A percentile compares a stretch with the other conserved stretches of the same genome.
phyloP scores from a whole-genome alignment of 139 green algal genomes.

The Ettlia oleoabundans region DNA sequence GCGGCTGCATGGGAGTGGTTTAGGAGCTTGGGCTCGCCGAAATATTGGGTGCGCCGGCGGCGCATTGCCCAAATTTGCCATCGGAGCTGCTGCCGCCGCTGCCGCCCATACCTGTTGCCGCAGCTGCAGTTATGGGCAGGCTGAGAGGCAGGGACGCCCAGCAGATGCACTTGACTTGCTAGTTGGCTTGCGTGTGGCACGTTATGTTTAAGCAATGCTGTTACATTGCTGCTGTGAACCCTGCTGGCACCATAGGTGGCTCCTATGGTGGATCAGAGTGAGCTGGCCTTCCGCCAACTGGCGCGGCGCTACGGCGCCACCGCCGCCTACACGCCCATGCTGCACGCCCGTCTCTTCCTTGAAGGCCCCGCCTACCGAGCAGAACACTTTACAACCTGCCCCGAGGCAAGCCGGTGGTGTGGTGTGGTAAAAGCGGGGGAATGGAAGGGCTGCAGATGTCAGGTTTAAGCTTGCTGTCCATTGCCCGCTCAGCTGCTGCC shows the following conservation, averaged over 20 bases:
- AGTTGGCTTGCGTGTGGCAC: too few species aligned
- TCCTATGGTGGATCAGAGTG: slow-evolving; percentile 98
- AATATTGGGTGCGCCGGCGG: slow-evolving; percentile 64
- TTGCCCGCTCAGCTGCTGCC: too few species aligned
- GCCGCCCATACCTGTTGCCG: background rate
- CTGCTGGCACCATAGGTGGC: slow-evolving; percentile 55
- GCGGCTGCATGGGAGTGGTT: slow-evolving; percentile 81
- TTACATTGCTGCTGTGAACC: too few species aligned
- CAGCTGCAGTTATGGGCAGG: background rate
- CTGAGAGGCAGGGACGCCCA: too few species aligned
- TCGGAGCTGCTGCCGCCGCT: background rate
- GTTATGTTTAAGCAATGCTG: too few species aligned
- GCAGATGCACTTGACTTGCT: too few species aligned
- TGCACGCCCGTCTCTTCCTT: slow-evolving; percentile 91
- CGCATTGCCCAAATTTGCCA: too few species aligned
- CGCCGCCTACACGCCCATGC: slow-evolving; percentile 97
- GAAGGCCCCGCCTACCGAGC: slow-evolving; percentile 81
- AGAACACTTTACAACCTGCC: slow-evolving; percentile 89
- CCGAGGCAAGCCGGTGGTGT: background rate
- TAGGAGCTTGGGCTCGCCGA: slow-evolving; percentile 71
- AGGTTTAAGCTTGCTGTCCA: too few species aligned
- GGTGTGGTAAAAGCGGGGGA: too few species aligned
- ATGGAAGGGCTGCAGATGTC: too few species aligned
- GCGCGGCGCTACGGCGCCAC: slow-evolving; percentile 88
- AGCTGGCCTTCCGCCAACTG: slow-evolving; percentile 95